Percentiles rank a stretch among this genome's conserved stretches.
These are phyloP conservation scores for Periglandula ipomoeae DNA, from an alignment of 2,329 filamentous ascomycete genomes.

Conservation along the genomic window DNA sequence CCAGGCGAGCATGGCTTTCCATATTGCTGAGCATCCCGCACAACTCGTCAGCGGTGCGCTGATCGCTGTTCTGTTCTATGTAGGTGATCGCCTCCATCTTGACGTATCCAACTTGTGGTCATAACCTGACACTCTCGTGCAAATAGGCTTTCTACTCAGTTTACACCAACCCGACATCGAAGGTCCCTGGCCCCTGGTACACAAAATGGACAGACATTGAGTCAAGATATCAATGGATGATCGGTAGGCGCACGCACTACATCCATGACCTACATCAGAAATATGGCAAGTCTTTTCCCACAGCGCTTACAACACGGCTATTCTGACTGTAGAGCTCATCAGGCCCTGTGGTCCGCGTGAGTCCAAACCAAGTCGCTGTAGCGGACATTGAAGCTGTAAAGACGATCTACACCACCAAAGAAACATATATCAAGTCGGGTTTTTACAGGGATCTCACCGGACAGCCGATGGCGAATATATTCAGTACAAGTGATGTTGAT, in stretches of 20 bases:
- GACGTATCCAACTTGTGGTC: background rate
- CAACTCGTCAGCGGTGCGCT: constrained; percentile 1
- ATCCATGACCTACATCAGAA: constrained; percentile 16
- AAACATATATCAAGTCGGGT: constrained; percentile 16
- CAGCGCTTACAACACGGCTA: background rate
- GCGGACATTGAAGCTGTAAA: constrained; percentile 14
- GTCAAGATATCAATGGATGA: constrained; percentile 11
- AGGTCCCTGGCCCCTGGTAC: constrained; percentile 18
- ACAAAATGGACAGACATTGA: constrained; percentile 13
- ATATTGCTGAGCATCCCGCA: background rate
- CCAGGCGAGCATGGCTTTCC: background rate
- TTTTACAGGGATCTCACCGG: constrained; percentile 16
- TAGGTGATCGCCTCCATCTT: background rate
- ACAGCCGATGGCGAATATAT: constrained; percentile 18
- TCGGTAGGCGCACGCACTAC: constrained; percentile 10
- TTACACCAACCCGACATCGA: constrained; percentile 8
- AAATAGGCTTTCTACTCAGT: background rate
- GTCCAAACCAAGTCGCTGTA: constrained; percentile 15
- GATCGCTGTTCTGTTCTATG: background rate
- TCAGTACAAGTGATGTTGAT: constrained; percentile 29
- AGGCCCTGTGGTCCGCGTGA: constrained; percentile 18
- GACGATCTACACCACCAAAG: constrained; percentile 23
- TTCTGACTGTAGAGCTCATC: background rate
- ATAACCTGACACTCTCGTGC: background rate
- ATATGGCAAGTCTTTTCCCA: constrained; percentile 12